phyloP scores from a whole-genome alignment of 768 basidiomycete species.

The Leucocoprinus sp. region DNA sequence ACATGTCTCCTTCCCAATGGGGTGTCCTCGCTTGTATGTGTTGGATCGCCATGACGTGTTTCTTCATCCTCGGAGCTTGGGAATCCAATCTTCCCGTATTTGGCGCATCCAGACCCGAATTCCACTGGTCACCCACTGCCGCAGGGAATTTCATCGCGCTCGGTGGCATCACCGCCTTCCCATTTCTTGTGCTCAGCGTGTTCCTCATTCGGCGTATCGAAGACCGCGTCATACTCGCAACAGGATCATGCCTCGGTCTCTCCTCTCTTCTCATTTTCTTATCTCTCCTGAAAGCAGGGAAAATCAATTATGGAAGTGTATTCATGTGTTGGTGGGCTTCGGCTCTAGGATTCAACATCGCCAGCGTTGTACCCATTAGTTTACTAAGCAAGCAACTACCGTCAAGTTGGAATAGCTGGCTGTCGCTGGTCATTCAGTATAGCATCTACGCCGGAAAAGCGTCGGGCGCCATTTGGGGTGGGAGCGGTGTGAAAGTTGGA shows the following conservation, averaged over 20 bases:
- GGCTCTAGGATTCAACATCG: slow-evolving; percentile 64
- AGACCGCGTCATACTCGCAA: slow-evolving; percentile 49
- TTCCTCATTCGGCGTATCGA: slow-evolving; percentile 48
- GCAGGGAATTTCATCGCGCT: slow-evolving; percentile 66
- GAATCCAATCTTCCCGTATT: slow-evolving; percentile 62
- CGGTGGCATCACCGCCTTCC: slow-evolving; percentile 51
- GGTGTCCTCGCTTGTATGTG: slow-evolving; percentile 55
- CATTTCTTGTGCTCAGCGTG: slow-evolving; percentile 58
- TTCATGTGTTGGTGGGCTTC: slow-evolving; percentile 47
- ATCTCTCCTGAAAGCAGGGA: slow-evolving; percentile 31
- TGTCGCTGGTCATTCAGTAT: slow-evolving; percentile 56
- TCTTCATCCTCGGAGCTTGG: slow-evolving; percentile 64
- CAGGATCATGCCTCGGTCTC: slow-evolving; percentile 42
- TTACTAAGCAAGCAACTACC: slow-evolving; percentile 64
- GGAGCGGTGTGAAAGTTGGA: slow-evolving; percentile 49
- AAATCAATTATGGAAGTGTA: slow-evolving; percentile 38
- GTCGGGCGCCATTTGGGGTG: slow-evolving; percentile 60
- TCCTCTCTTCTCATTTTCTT: slow-evolving; percentile 44
- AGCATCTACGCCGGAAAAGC: slow-evolving; percentile 59
- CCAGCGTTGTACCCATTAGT: slow-evolving; percentile 58
- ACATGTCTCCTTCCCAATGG: slow-evolving; percentile 24
- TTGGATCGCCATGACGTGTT: slow-evolving; percentile 61
- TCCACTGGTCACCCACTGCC: slow-evolving; percentile 51
- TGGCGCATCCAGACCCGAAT: slow-evolving; percentile 27
- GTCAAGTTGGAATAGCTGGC: slow-evolving; percentile 46